phyloP scores from a whole-genome alignment of 2,329 filamentous ascomycete species.

The Tolypocladium tropicale region DNA sequence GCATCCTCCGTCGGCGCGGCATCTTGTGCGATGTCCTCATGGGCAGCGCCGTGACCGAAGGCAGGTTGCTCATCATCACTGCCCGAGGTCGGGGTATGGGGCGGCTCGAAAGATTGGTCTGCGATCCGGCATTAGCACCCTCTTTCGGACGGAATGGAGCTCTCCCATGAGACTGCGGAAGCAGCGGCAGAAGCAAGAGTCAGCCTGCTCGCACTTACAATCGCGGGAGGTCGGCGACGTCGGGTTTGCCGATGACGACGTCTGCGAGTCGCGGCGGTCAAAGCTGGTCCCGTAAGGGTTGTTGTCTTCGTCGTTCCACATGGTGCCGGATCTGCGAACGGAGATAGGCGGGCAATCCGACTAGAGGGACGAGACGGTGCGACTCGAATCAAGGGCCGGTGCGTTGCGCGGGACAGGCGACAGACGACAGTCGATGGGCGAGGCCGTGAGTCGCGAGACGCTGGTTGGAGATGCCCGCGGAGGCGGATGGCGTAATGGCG shows the following conservation, averaged over 20 bases:
- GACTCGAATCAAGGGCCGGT: not conserved
- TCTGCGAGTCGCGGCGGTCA: slow-evolving; percentile 72
- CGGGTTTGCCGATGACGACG: slow-evolving; percentile 56
- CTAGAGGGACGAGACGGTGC: not conserved
- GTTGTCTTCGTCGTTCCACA: slow-evolving; percentile 99
- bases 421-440: not conserved
- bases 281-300: slow-evolving; percentile 92
- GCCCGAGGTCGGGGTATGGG: slow-evolving; percentile 61
- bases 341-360: slow-evolving; percentile 1
- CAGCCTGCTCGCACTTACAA: slow-evolving; percentile 36
- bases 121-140: not conserved
- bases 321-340: slow-evolving; percentile 24
- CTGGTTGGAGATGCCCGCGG: not conserved
- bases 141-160: not conserved
- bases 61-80: slow-evolving; percentile 53
- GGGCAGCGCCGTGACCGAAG: slow-evolving; percentile 15
- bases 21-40: slow-evolving; percentile 35
- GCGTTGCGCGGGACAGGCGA: not conserved
- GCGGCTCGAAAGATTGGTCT: slow-evolving; percentile 45
- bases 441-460: not conserved
- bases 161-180: not conserved
- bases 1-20: slow-evolving; percentile 30
- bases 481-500: not conserved
- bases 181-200: not conserved
- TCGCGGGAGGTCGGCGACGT: slow-evolving; percentile 48